These are phyloP conservation scores for Suillus ampliporus DNA, from an alignment of 768 basidiomycete species.

Conservation along the genomic window DNA sequence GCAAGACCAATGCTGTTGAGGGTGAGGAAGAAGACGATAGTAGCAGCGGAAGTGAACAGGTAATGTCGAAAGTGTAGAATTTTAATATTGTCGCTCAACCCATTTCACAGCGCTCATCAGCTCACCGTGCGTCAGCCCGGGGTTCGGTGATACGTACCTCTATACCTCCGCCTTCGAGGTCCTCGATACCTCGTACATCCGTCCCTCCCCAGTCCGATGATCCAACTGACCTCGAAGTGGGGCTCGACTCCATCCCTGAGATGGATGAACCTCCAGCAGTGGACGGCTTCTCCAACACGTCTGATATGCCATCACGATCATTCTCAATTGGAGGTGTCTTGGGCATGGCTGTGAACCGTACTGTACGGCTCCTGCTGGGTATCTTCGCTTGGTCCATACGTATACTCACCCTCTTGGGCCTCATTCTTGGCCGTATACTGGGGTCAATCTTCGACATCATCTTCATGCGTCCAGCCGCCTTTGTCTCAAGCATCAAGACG, in stretches of 20 bases:
- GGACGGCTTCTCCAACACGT: slow-evolving; percentile 31
- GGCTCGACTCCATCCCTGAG: slow-evolving; percentile 69
- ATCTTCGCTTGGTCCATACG: slow-evolving; percentile 32
- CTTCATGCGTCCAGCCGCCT: slow-evolving; percentile 52
- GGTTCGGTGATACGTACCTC: slow-evolving; percentile 40
- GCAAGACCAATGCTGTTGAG: slow-evolving; percentile 47
- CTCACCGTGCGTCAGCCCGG: slow-evolving; percentile 41
- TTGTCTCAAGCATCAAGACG: slow-evolving; percentile 40
- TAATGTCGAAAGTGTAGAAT: slow-evolving; percentile 28
- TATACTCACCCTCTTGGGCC: slow-evolving; percentile 41
- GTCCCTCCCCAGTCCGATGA: slow-evolving; percentile 46
- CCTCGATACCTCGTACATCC: slow-evolving; percentile 45
- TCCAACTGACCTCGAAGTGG: slow-evolving; percentile 51
- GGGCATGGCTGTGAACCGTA: slow-evolving; percentile 48
- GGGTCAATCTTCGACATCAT: slow-evolving; percentile 56
- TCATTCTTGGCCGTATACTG: slow-evolving; percentile 52
- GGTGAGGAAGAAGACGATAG: slow-evolving; percentile 58
- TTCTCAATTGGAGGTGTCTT: slow-evolving; percentile 56
- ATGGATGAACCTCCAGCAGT: slow-evolving; percentile 54
- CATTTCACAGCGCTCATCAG: slow-evolving; percentile 29
- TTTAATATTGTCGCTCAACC: slow-evolving; percentile 27
- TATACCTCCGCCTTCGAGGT: slow-evolving; percentile 42
- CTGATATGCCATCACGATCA: slow-evolving; percentile 23
- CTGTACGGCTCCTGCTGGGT: slow-evolving; percentile 34
- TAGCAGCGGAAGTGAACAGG: slow-evolving; percentile 46